These are phyloP conservation scores for Blastocystis sp. DNA, from an alignment of 352 stramenopile genomes.

Conservation along the genomic window DNA sequence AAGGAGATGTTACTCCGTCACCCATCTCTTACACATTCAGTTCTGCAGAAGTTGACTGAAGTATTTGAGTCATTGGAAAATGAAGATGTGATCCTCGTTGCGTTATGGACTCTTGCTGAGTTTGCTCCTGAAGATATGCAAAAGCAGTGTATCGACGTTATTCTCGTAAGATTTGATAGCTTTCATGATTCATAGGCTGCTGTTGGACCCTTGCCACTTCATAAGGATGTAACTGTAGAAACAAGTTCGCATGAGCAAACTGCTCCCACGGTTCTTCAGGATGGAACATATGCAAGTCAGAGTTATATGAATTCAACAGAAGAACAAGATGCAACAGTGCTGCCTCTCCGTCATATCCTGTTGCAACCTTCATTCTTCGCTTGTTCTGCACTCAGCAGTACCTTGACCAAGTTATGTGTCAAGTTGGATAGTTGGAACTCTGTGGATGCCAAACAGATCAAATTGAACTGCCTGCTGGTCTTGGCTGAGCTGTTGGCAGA, in stretches of 20 bases:
- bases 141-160: conserved; percentile 73
- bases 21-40: conserved; percentile 79
- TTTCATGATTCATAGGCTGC: conserved; percentile 63
- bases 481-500: conserved; percentile 15
- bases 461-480: conserved; percentile 67
- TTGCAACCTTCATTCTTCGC: conserved; percentile 89
- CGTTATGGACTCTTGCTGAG: conserved; percentile 90
- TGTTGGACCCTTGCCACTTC: conserved; percentile 74
- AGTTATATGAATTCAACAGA: conserved; percentile 65
- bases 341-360: conserved; percentile 78
- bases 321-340: conserved; percentile 71
- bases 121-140: conserved; percentile 78
- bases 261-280: conserved; percentile 92
- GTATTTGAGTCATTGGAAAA: conserved; percentile 84
- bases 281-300: conserved; percentile 98
- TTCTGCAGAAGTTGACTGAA: conserved; percentile 86
- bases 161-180: conserved; percentile 75
- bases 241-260: conserved; percentile 70
- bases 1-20: conserved; percentile 93
- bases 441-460: conserved; percentile 68
- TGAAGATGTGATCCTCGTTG: conserved; percentile 88
- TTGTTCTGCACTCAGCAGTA: conserved; percentile 79
- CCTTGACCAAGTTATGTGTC: conserved; percentile 91
- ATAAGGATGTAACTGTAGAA: conserved; percentile 66
- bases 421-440: conserved; percentile 67